Percentiles rank a stretch among this genome's conserved stretches.
Evolutionary conservation across 2,329 filamentous ascomycete genomes (phyloP).

Genomic region (Pyricularia pennisetigena): DNA sequence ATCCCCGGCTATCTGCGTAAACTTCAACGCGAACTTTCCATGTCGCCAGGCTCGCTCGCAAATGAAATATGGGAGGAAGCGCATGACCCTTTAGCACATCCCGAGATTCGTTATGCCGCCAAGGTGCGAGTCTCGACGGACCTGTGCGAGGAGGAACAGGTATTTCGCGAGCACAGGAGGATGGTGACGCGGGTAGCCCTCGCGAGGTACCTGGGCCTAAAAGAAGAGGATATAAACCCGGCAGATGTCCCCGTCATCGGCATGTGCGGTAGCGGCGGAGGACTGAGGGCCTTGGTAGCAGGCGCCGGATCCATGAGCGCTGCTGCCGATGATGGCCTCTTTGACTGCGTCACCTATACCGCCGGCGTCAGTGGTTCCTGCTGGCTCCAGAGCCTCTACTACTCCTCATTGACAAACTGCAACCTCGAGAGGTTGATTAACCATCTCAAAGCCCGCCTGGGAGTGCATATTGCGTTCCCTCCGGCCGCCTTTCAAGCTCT

Average conservation of each 20-base stretch:
- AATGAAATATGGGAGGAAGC: constrained; percentile 92
- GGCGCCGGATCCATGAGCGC: constrained; percentile 82
- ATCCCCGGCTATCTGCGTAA: constrained; percentile 72
- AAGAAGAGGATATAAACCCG: constrained; percentile 74
- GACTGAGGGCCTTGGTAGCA: constrained; percentile 79
- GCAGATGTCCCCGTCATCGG: constrained; percentile 91
- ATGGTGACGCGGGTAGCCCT: constrained; percentile 61
- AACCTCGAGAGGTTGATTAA: constrained; percentile 63
- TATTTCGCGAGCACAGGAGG: constrained; percentile 61
- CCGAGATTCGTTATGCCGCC: constrained; percentile 77
- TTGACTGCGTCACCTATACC: constrained; percentile 91
- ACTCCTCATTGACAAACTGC: constrained; percentile 65
- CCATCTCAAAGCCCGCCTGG: constrained; percentile 77
- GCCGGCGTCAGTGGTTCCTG: constrained; percentile 93
- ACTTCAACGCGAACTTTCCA: constrained; percentile 77
- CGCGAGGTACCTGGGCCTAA: constrained; percentile 70
- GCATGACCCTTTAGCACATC: constrained; percentile 71
- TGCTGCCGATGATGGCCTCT: constrained; percentile 74
- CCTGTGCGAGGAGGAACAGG: constrained; percentile 74
- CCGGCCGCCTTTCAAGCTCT: constrained; percentile 73
- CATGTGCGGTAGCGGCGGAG: constrained; percentile 89
- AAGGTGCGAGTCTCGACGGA: constrained; percentile 71
- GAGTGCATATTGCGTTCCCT: constrained; percentile 86
- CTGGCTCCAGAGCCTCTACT: constrained; percentile 85
- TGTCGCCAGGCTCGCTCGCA: constrained; percentile 78